Percentiles rank a stretch among this genome's conserved stretches.
Evolutionary conservation across 2,329 filamentous ascomycete species (phyloP).

Genomic region (Colletotrichum sojae): DNA sequence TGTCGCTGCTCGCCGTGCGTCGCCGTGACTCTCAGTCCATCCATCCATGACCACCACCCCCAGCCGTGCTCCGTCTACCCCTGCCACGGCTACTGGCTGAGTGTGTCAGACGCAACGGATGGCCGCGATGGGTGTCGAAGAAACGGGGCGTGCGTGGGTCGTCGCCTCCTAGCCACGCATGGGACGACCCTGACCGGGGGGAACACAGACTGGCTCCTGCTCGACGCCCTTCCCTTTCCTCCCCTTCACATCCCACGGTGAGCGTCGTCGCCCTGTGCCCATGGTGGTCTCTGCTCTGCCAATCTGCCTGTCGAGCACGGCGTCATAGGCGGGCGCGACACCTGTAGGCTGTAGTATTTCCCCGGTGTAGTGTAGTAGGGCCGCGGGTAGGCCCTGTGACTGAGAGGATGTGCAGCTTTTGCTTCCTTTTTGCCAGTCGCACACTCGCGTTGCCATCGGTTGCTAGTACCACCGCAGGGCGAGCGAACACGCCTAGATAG

Average conservation of each 20-base stretch:
- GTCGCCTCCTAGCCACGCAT: conserved; percentile 34
- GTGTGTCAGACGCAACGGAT: conserved; percentile 41
- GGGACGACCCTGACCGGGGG: conserved; percentile 37
- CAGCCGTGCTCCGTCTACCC: conserved; percentile 40
- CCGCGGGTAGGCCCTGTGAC: conserved; percentile 16
- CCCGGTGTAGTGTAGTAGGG: conserved; percentile 1
- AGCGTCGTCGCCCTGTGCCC: conserved; percentile 26
- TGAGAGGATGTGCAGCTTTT: conserved; percentile 22
- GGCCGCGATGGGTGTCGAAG: conserved; percentile 37
- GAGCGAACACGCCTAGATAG: conserved; percentile 1
- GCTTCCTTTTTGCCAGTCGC: conserved; percentile 14
- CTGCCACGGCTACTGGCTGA: conserved; percentile 33
- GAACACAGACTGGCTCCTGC: conserved; percentile 36
- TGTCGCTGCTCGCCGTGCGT: conserved; percentile 10
- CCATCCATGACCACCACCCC: conserved; percentile 21
- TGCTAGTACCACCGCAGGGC: conserved; percentile 14
- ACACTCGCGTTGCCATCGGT: neutral
- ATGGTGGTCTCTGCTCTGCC: conserved; percentile 24
- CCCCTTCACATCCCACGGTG: conserved; percentile 17
- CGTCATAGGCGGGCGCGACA: conserved; percentile 13
- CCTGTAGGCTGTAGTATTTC: too few relatives aligned
- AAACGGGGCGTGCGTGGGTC: conserved; percentile 42
- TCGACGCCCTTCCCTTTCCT: conserved; percentile 27
- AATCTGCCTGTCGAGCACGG: conserved; percentile 9
- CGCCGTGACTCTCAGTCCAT: conserved; percentile 34